Evolutionary conservation across 1,284 basidiomycete species (phyloP), one percentile per base, ranked within the genome.

Genomic region (Fomitopsis schrenkii): DNA sequence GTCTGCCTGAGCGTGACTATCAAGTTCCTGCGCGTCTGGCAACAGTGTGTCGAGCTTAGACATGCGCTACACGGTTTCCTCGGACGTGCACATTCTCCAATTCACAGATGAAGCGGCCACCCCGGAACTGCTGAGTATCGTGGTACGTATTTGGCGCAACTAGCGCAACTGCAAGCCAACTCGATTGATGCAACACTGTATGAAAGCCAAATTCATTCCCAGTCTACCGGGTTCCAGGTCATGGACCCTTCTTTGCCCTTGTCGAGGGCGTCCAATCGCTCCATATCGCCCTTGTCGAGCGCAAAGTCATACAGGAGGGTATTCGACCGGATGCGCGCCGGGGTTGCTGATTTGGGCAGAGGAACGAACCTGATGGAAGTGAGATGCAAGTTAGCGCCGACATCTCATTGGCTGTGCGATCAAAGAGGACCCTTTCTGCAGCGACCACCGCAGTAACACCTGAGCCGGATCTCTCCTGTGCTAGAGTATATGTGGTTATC

Each of bases 361-460:
- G 82, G 81, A 2, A 82, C 74, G 66, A 76, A 83, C 12, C 82
- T 83, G 54, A 8, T 28, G 17, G 35, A 36, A n/a, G 40, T 33
- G 30, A 14, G 19, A 26, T 41, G 63, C 52, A 33, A 8, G 8
- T 58, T 28, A 22, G 54, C 52, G 55, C 17, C 4, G 26, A 22
- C 42, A 41, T 35, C 19, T 19, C 28, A 57, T 19, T 42, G 10
- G 9, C 10, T 17, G 15, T 28, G 5, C 22, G 52, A 12, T 48
- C 17, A 17, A 61, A 2, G 30, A n/a, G 10, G 33, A 72, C 81
- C 69, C 67, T 55, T 80, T 82, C 68, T 90, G 89, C 54, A 91
- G 71, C n/a, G 83, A 86, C 88, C 88, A 91, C 10, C 88, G 79
- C 55, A 91, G 74, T 57, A 91, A 75, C 28, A 92, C 77, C 65